Base-by-base conservation (phyloP, 805 yeast genomes). In the Kluyveromyces starmeri region DNA sequence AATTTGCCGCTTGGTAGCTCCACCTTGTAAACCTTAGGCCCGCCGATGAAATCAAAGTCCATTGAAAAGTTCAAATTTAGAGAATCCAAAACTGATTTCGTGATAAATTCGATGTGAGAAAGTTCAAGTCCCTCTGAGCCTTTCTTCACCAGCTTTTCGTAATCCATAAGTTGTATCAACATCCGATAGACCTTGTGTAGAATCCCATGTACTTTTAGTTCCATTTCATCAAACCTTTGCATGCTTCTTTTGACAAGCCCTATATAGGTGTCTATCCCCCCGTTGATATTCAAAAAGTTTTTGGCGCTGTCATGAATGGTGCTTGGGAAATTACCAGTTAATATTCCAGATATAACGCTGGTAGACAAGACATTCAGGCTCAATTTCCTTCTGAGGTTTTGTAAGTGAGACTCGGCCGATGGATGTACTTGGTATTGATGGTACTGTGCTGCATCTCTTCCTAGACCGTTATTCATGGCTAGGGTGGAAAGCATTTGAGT, bases 391-490 rank as follows among this genome's bases (percentile, higher is more conserved):
- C 34, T 22, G 7, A 31, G 28, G 24, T 31, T 31, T n/a, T 22
- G 28, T 15, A 31, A 17, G 5, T 17, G 16, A 3, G 26, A n/a
- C 7, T 31, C 16, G 2, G 17, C 28, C 8, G 27, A 19, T 17
- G 28, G 28, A 10, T 31, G 21, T 4, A 31, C 13, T 17, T 31
- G 27, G 16, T 23, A 24, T 21, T 31, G 34, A 7, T 24, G 27
- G 19, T 22, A 31, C 14, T 31, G 34, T 3, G 34, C 17, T 2
- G 28, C 26, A 15, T 31, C 34, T 11, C 27, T 20, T 14, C 26
- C 20, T 5, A 31, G 21, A 15, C 34, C 34, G n/a, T 14, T 31
- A 31, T 31, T 31, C 20, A 21, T 19, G 13, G 34, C 34, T 12
- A 31, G 24, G 14, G 34, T 31, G 14, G 18, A 22, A 8, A 31